Conservation (phyloP, 2,329 filamentous ascomycete species). For the Fusarium lyarnte region DNA sequence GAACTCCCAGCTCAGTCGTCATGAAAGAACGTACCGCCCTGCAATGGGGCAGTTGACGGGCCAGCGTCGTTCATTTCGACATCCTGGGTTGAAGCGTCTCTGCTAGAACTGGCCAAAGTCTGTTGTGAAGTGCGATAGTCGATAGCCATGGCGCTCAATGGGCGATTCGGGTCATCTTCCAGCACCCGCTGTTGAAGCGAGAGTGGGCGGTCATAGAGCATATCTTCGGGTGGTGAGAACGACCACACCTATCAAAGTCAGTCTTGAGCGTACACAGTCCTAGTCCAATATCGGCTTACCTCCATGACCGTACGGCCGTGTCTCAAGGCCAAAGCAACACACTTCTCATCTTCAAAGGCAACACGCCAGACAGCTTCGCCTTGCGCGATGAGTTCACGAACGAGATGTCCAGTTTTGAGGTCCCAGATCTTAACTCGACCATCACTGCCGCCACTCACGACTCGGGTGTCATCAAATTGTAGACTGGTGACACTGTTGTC, state of each 20-base stretch:
- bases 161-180: slow-evolving; percentile 58
- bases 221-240: slow-evolving; percentile 86
- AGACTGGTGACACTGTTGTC: slow-evolving; percentile 98
- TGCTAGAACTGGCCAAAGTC: slow-evolving; percentile 44
- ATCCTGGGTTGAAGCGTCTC: slow-evolving; percentile 55
- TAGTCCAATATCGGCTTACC: slow-evolving; percentile 64
- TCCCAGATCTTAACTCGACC: slow-evolving; percentile 99
- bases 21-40: slow-evolving; percentile 61
- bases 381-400: slow-evolving; percentile 89
- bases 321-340: slow-evolving; percentile 91
- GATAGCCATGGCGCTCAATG: slow-evolving; percentile 61
- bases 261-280: slow-evolving; percentile 10
- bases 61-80: slow-evolving; percentile 67
- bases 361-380: slow-evolving; percentile 98
- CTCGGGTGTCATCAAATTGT: slow-evolving; percentile 94
- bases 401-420: slow-evolving; percentile 86
- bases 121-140: slow-evolving; percentile 52
- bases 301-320: slow-evolving; percentile 94
- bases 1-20: slow-evolving; percentile 50
- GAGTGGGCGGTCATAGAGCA: slow-evolving; percentile 62
- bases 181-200: slow-evolving; percentile 59
- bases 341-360: slow-evolving; percentile 98
- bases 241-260: slow-evolving; percentile 80
- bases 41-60: slow-evolving; percentile 63
- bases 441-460: slow-evolving; percentile 95